Base-by-base conservation (phyloP, 1,284 basidiomycete genomes). In the Puccinia hordei region DNA sequence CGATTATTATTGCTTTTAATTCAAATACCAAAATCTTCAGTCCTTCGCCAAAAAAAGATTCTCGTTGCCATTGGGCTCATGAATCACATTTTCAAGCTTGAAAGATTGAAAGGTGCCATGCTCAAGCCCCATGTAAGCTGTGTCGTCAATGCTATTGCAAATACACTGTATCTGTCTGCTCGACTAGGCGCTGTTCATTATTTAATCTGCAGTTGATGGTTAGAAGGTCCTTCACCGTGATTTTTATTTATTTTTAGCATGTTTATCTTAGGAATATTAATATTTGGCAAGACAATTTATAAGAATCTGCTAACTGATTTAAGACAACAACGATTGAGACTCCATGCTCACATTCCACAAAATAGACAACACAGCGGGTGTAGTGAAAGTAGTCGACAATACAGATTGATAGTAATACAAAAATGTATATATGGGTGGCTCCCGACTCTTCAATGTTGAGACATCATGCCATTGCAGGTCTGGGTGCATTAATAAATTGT, bases 401-500 rank as follows among this genome's bases (percentile, higher is more conserved):
- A 27, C 57, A 59, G 24, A 6, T 15, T 17, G 17, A 49, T 49
- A 17, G 2, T 49, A 49, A 49, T 49, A 49, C 46, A 49, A n/a
- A n/a, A 49, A 15, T 49, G 3, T 49, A 15, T 13, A 19, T 49
- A 15, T 17, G 4, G 10, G 57, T 49, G 24, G 63, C 76, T 17
- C 63, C 76, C 27, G 65, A 78, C 1, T 66, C 76, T 24, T 5
- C 49, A 13, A 30, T 44, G 12, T 71, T 78, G 51, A 53, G 76
- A 19, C 76, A 78, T 71, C 65, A 78, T 44, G 76, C 63, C 35
- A 35, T 69, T 13, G 38, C 35, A 35, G 76, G 76, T 15, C 35
- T 78, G 35, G 76, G 76, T 33, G 76, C 76, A 59, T 71, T 78
- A n/a, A 49, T 78, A 38, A 78, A 71, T 41, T 78, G 53, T 30